Conservation (phyloP, 202 grass and related monocot species). For the Brachypodium distachyon region DNA sequence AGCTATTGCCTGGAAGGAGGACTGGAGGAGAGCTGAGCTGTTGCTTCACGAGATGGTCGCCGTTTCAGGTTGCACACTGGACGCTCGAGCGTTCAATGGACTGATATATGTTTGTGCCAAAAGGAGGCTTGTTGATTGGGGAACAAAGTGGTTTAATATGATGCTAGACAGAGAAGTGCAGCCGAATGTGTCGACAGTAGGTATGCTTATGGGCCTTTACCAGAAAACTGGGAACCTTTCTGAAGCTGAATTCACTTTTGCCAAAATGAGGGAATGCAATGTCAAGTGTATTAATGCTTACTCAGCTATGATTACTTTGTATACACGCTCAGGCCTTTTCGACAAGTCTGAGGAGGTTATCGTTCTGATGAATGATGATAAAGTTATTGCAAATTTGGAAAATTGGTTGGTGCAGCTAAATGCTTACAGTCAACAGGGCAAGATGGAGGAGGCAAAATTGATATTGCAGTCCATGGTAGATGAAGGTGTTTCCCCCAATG, state of each 20-base stretch:
- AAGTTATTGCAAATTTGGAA: constrained; percentile 59
- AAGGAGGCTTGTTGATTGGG: constrained; percentile 66
- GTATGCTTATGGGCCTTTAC: constrained; percentile 92
- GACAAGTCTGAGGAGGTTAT: constrained; percentile 70
- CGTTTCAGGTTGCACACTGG: constrained; percentile 39
- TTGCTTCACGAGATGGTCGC: constrained; percentile 67
- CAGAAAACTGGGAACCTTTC: constrained; percentile 59
- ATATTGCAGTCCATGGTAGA: constrained; percentile 58
- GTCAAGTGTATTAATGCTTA: constrained; percentile 73
- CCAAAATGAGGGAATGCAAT: constrained; percentile 51
- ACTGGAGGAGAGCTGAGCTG: constrained; percentile 59
- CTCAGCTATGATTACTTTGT: constrained; percentile 76
- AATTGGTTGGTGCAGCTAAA: constrained; percentile 88
- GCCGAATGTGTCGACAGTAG: constrained; percentile 63
- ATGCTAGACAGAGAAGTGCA: constrained; percentile 62
- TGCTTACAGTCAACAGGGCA: constrained; percentile 83
- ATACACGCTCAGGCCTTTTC: constrained; percentile 49
- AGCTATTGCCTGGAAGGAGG: constrained; percentile 75
- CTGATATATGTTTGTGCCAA: constrained; percentile 90
- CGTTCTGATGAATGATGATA: constrained; percentile 54
- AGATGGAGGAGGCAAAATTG: constrained; percentile 57
- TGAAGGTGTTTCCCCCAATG: constrained; percentile 44
- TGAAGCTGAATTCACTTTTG: constrained; percentile 64
- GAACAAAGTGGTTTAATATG: constrained; percentile 70
- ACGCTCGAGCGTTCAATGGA: constrained; percentile 62